Percentiles rank a stretch among this genome's conserved stretches.
Conservation (phyloP, 345 rosid species). For the Citrus mangshanensis region DNA sequence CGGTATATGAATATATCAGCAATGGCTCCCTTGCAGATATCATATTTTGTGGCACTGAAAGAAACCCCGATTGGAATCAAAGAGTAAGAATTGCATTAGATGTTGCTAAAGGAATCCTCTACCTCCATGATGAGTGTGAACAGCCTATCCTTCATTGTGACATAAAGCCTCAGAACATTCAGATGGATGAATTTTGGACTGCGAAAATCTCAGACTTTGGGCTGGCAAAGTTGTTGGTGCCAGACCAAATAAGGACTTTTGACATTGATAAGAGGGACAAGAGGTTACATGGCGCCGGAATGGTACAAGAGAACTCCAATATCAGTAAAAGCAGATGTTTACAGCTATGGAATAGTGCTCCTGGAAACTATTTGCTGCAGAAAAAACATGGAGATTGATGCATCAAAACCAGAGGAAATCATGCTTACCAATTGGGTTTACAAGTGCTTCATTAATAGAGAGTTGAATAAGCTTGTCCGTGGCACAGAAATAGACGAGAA, state of each 20-base stretch:
- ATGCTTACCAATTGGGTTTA: background rate
- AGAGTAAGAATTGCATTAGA: no score
- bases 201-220: no score
- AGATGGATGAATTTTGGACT: no score
- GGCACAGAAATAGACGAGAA: background rate
- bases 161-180: no score
- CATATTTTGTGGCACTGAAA: background rate
- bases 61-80: no score
- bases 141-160: no score
- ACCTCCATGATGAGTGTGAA: no score
- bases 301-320: constrained; percentile 14
- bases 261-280: no score
- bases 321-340: constrained; percentile 22
- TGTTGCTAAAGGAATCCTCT: no score
- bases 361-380: constrained; percentile 24
- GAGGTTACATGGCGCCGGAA: background rate
- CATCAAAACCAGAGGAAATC: background rate
- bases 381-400: constrained; percentile 8
- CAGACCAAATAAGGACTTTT: no score
- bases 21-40: constrained; percentile 1
- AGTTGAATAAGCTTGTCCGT: constrained; percentile 3
- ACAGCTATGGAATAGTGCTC: constrained; percentile 20
- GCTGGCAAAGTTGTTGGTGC: no score
- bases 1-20: constrained; percentile 11
- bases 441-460: background rate